Conservation (phyloP, 2,329 filamentous ascomycete genomes). For the Claviceps sp. region DNA sequence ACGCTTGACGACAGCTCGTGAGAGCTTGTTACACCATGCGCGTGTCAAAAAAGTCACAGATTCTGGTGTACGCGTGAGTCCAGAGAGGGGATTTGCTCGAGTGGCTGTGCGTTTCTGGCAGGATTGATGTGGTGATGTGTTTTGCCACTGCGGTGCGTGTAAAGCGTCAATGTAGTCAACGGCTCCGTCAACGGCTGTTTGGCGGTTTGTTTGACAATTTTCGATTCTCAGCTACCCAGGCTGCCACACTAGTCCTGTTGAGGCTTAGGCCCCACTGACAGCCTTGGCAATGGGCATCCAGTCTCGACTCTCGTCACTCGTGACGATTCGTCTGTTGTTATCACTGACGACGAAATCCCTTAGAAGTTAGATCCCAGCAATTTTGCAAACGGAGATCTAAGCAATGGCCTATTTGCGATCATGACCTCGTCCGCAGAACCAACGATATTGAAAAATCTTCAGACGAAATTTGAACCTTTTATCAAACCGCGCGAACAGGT, state of each 20-base stretch:
- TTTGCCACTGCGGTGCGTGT: background rate
- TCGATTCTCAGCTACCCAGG: slow-evolving; percentile 16
- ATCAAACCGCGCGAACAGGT: slow-evolving; percentile 45
- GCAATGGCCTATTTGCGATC: background rate
- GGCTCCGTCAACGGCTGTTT: background rate
- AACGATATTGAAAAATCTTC: slow-evolving; percentile 19
- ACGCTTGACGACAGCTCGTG: slow-evolving; percentile 24
- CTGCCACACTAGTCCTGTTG: slow-evolving; percentile 5
- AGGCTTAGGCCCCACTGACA: background rate
- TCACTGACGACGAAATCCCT: background rate
- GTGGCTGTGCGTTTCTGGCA: slow-evolving; percentile 9
- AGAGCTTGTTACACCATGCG: slow-evolving; percentile 22
- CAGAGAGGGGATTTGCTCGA: slow-evolving; percentile 8
- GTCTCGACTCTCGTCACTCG: background rate
- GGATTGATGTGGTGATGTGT: background rate
- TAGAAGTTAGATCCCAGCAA: background rate
- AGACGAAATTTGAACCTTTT: slow-evolving; percentile 34
- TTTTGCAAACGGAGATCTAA: background rate
- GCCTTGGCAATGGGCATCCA: background rate
- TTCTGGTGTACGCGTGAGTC: slow-evolving; percentile 6
- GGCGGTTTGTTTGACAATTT: slow-evolving; percentile 18
- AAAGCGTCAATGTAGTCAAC: background rate
- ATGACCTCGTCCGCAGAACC: slow-evolving; percentile 22
- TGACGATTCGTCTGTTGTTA: background rate
- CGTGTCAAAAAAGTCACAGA: slow-evolving; percentile 10